Evolutionary conservation across 1,284 basidiomycete species (phyloP).

Genomic region (Moesziomyces parantarcticus): DNA sequence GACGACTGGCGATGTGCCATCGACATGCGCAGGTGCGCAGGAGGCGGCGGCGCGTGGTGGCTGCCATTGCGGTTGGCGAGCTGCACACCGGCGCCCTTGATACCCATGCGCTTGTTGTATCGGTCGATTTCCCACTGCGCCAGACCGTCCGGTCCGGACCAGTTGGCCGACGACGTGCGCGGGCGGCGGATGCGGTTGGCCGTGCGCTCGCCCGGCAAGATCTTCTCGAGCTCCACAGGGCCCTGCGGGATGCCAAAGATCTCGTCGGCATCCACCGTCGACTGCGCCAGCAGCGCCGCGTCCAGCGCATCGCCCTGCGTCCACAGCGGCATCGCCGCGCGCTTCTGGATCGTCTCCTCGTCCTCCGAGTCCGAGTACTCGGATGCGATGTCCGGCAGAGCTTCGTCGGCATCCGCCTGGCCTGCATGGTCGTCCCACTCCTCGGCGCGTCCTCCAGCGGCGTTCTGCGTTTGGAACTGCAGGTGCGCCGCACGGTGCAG

Average conservation of each 20-base stretch:
- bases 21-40: slow-evolving; percentile 29
- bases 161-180: slow-evolving; percentile 62
- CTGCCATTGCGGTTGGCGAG: slow-evolving; percentile 26
- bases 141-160: slow-evolving; percentile 59
- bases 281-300: slow-evolving; percentile 54
- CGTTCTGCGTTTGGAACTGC: slow-evolving; percentile 36
- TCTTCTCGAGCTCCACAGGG: slow-evolving; percentile 59
- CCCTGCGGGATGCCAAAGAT: slow-evolving; percentile 65
- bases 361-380: slow-evolving; percentile 66
- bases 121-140: slow-evolving; percentile 65
- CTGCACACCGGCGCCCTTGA: slow-evolving; percentile 44
- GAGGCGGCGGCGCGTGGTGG: slow-evolving; percentile 30
- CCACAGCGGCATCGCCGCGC: slow-evolving; percentile 61
- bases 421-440: slow-evolving; percentile 26
- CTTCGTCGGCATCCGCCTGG: slow-evolving; percentile 30
- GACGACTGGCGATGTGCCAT: slow-evolving; percentile 27
- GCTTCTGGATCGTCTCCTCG: slow-evolving; percentile 59
- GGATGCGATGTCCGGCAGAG: slow-evolving; percentile 55
- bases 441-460: slow-evolving; percentile 33
- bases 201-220: slow-evolving; percentile 52
- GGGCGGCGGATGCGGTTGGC: slow-evolving; percentile 52
- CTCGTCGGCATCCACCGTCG: slow-evolving; percentile 59
- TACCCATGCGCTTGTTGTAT: slow-evolving; percentile 65
- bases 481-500: slow-evolving; percentile 32
- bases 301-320: slow-evolving; percentile 60